Evolutionary conservation across 768 basidiomycete species (phyloP).

Genomic region (Pleurotus tuoliensis): DNA sequence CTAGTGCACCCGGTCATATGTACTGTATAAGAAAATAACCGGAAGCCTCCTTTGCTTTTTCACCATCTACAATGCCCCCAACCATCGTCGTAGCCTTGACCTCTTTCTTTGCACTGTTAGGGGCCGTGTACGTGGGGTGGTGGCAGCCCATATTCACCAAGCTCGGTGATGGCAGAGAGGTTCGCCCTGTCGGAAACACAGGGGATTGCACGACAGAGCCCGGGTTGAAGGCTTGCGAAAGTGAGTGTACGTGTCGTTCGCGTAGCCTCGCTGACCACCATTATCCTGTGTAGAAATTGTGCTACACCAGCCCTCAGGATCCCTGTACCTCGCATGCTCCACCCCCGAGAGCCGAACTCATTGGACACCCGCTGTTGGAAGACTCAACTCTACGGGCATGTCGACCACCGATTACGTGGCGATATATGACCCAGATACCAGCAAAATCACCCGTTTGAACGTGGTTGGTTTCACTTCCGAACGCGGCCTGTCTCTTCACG

Average conservation of each 20-base stretch:
- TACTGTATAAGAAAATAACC: not conserved
- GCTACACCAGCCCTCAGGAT: conserved; percentile 35
- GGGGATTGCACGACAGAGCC: conserved; percentile 43
- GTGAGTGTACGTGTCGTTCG: conserved; percentile 25
- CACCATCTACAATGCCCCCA: conserved; percentile 3
- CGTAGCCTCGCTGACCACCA: not conserved
- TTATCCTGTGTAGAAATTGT: conserved; percentile 31
- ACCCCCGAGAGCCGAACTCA: conserved; percentile 27
- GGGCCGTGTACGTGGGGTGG: conserved; percentile 43
- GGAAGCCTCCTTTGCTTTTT: not conserved
- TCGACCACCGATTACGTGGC: conserved; percentile 39
- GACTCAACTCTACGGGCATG: conserved; percentile 26
- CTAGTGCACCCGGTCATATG: not conserved
- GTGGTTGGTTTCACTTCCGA: conserved; percentile 25
- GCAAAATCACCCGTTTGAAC: conserved; percentile 27
- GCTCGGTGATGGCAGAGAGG: conserved; percentile 40
- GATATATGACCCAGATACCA: conserved; percentile 34
- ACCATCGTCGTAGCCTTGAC: conserved; percentile 2
- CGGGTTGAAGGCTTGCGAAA: conserved; percentile 66
- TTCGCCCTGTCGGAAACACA: conserved; percentile 42
- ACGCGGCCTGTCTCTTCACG: conserved; percentile 39
- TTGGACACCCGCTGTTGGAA: conserved; percentile 35
- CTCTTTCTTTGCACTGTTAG: conserved; percentile 28
- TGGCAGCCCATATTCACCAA: conserved; percentile 40
- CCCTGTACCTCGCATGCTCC: conserved; percentile 47